phyloP scores from a whole-genome alignment of 2,329 filamentous ascomycete genomes.

The Escovopsis weberi region DNA sequence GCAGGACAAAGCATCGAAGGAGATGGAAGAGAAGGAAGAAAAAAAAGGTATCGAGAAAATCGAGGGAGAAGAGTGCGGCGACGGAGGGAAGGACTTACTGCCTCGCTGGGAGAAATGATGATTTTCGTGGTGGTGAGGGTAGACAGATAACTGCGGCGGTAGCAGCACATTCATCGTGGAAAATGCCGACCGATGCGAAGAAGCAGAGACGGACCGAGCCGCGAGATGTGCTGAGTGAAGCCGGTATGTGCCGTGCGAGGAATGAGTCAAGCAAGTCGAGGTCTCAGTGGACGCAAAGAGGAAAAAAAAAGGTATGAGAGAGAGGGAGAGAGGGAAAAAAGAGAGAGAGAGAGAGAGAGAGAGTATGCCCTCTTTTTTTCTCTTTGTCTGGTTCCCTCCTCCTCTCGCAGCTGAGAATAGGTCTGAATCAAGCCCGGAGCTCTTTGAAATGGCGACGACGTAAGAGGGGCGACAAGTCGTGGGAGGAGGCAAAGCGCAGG shows the following conservation, averaged over 20 bases:
- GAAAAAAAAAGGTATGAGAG: slow-evolving; percentile 2
- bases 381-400: too few relatives aligned
- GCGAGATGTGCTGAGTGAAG: slow-evolving; percentile 1
- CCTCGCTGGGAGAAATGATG: slow-evolving; percentile 37
- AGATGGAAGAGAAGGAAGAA: too few relatives aligned
- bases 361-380: slow-evolving; percentile 1
- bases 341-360: slow-evolving; percentile 1
- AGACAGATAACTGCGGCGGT: slow-evolving; percentile 43
- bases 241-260: neutral
- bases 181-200: neutral
- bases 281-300: neutral
- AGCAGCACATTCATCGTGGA: slow-evolving; percentile 47
- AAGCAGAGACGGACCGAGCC: neutral
- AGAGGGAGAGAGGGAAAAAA: slow-evolving; percentile 2
- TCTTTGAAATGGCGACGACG: too few relatives aligned
- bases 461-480: too few relatives aligned
- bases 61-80: too few relatives aligned
- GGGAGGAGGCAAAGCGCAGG: too few relatives aligned
- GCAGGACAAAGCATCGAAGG: neutral
- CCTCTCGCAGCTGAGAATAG: too few relatives aligned
- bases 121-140: slow-evolving; percentile 44
- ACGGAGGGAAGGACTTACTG: slow-evolving; percentile 28
- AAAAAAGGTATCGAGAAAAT: too few relatives aligned
- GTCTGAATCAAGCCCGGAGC: too few relatives aligned
- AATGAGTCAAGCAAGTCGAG: too few relatives aligned